phyloP scores from a whole-genome alignment of 306 rosid genomes.

The Cucurbita moschata region DNA sequence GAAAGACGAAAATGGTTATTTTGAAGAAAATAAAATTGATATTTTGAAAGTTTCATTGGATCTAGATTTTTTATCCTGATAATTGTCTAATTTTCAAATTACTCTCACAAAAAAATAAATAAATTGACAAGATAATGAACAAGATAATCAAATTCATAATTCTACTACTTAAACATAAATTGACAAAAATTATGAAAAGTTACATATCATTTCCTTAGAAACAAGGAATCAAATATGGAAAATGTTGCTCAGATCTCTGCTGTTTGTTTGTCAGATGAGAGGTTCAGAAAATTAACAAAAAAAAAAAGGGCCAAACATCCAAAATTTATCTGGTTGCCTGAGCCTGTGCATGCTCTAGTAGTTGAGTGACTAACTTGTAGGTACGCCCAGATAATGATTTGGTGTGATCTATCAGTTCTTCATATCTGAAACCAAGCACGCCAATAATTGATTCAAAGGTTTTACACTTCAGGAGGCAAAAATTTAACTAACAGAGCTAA shows the following conservation, averaged over 20 bases:
- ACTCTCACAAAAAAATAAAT: neutral
- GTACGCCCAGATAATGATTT: conserved; percentile 69
- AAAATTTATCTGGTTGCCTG: conserved; percentile 42
- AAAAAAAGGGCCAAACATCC: neutral
- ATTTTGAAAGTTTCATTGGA: no score
- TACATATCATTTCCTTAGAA: neutral
- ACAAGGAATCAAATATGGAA: neutral
- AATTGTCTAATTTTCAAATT: no score
- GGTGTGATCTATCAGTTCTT: conserved; percentile 81
- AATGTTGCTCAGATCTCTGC: neutral
- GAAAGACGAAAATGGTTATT: no score
- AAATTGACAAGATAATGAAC: neutral
- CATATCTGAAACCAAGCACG: conserved; percentile 41
- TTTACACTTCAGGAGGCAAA: neutral
- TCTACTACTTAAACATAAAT: neutral
- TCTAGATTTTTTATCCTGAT: no score
- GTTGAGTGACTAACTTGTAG: conserved; percentile 55
- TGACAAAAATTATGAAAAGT: neutral
- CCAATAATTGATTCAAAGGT: neutral
- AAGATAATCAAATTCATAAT: neutral
- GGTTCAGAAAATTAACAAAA: neutral
- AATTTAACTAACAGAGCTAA: neutral
- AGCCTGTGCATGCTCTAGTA: conserved; percentile 51
- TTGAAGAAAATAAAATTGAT: no score
- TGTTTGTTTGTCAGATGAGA: neutral